Evolutionary conservation across 805 yeast genomes (phyloP).

Genomic region (Kluyveromyces starmeri): DNA sequence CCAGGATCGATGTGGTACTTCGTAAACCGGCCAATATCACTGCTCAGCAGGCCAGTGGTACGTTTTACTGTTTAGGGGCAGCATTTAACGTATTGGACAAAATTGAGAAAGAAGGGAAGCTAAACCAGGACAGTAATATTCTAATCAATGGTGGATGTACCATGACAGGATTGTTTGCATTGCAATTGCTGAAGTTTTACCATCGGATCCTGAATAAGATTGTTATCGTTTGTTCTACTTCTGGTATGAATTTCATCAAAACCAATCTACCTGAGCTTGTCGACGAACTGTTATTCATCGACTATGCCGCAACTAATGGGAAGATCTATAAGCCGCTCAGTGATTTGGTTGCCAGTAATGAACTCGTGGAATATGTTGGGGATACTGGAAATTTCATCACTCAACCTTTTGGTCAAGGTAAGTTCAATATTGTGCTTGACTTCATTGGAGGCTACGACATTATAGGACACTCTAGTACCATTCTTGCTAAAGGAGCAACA

Average conservation of each 20-base stretch:
- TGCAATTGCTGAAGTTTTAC: slow-evolving; percentile 48
- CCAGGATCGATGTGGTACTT: slow-evolving; percentile 39
- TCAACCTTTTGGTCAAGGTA: slow-evolving; percentile 30
- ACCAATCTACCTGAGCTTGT: slow-evolving; percentile 32
- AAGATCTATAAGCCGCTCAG: slow-evolving; percentile 26
- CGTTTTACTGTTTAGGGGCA: slow-evolving; percentile 54
- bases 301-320: slow-evolving; percentile 23
- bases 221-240: slow-evolving; percentile 49
- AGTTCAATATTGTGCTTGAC: slow-evolving; percentile 62
- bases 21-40: slow-evolving; percentile 40
- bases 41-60: slow-evolving; percentile 51
- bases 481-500: slow-evolving; percentile 41
- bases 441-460: slow-evolving; percentile 60
- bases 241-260: slow-evolving; percentile 37
- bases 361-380: slow-evolving; percentile 27
- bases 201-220: slow-evolving; percentile 42
- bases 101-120: slow-evolving; percentile 16
- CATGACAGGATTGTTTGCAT: slow-evolving; percentile 55
- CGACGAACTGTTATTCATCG: slow-evolving; percentile 32
- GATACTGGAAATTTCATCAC: slow-evolving; percentile 19
- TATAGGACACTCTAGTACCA: slow-evolving; percentile 33
- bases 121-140: slow-evolving; percentile 39
- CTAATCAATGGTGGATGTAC: slow-evolving; percentile 73
- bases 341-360: slow-evolving; percentile 27
- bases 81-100: slow-evolving; percentile 41